A percentile compares a stretch with the other conserved stretches of the same genome.
Evolutionary conservation across 2,329 filamentous ascomycete species (phyloP).

Genomic region (Neofusicoccum sp.): DNA sequence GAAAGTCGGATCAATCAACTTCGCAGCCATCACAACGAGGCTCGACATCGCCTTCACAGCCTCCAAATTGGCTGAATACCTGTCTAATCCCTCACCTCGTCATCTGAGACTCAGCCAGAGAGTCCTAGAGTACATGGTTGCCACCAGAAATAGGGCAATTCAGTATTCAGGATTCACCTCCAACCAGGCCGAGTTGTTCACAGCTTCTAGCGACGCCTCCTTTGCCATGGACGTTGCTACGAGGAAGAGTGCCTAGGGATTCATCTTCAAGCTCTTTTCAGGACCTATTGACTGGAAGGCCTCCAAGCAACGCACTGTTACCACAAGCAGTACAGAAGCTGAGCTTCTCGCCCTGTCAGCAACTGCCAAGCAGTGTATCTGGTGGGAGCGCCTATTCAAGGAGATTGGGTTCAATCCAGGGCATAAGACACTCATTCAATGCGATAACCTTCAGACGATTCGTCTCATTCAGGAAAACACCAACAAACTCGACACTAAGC

Average conservation of each 20-base stretch:
- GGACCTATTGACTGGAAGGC: conserved; percentile 27
- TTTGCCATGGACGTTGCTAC: conserved; percentile 26
- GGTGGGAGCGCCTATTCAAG: conserved; percentile 25
- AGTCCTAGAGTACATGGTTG: conserved; percentile 21
- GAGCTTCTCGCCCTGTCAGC: conserved; percentile 24
- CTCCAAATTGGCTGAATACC: conserved; percentile 24
- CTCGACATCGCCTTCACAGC: conserved; percentile 25
- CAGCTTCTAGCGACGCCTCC: conserved; percentile 24
- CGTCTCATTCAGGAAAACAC: conserved; percentile 3
- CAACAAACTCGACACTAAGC: conserved; percentile 19
- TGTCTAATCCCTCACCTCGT: conserved; percentile 25
- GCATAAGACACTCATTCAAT: background rate
- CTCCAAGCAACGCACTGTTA: conserved; percentile 24
- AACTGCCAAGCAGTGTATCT: conserved; percentile 17
- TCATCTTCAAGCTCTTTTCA: conserved; percentile 28
- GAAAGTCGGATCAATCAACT: conserved; percentile 27
- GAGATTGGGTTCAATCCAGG: conserved; percentile 22
- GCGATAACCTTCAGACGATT: conserved; percentile 23
- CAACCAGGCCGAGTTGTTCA: conserved; percentile 20
- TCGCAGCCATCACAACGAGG: conserved; percentile 21
- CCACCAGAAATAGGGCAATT: conserved; percentile 17
- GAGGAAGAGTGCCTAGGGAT: conserved; percentile 27
- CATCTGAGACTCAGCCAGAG: conserved; percentile 25
- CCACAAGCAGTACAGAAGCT: conserved; percentile 29
- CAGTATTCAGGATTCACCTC: conserved; percentile 20